Conservation (phyloP, 1,284 basidiomycete genomes). For the Hypsizygus ulmarius region DNA sequence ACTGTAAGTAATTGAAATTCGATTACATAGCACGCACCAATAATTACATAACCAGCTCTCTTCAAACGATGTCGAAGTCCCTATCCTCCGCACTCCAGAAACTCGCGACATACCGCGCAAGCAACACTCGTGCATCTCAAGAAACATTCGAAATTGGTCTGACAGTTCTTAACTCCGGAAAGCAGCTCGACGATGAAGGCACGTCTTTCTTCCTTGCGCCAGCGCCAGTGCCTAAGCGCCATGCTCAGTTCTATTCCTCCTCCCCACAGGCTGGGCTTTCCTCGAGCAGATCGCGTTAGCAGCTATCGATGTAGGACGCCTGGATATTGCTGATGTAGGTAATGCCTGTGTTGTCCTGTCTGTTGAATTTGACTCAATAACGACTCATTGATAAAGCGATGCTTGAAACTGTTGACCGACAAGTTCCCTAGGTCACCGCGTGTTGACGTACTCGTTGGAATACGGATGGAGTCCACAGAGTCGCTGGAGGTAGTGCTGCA, state of each 20-base stretch:
- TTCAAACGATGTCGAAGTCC: slow-evolving; percentile 32
- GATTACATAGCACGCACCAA: no score
- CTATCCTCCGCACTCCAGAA: slow-evolving; percentile 58
- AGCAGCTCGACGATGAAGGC: slow-evolving; percentile 64
- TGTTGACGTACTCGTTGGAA: slow-evolving; percentile 81
- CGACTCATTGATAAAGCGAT: slow-evolving; percentile 31
- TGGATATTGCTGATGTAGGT: slow-evolving; percentile 83
- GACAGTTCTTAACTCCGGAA: slow-evolving; percentile 52
- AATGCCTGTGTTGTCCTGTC: background rate
- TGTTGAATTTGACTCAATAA: slow-evolving; percentile 12
- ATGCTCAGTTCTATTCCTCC: background rate
- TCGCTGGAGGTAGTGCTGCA: slow-evolving; percentile 58
- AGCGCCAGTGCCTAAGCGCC: slow-evolving; percentile 2
- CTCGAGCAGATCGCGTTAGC: slow-evolving; percentile 89
- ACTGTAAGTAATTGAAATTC: no score
- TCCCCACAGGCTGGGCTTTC: slow-evolving; percentile 72
- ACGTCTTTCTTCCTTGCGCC: slow-evolving; percentile 4
- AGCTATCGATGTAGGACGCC: slow-evolving; percentile 77
- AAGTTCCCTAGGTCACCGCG: slow-evolving; percentile 85
- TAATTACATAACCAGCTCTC: slow-evolving; percentile 13
- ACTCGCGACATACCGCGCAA: slow-evolving; percentile 68
- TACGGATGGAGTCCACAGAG: slow-evolving; percentile 79
- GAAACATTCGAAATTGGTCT: slow-evolving; percentile 67
- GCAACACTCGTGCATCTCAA: slow-evolving; percentile 67
- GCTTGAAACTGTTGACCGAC: slow-evolving; percentile 63